These are phyloP conservation scores for Linum usitatissimum DNA, from an alignment of 345 rosid species.

Conservation along the genomic window DNA sequence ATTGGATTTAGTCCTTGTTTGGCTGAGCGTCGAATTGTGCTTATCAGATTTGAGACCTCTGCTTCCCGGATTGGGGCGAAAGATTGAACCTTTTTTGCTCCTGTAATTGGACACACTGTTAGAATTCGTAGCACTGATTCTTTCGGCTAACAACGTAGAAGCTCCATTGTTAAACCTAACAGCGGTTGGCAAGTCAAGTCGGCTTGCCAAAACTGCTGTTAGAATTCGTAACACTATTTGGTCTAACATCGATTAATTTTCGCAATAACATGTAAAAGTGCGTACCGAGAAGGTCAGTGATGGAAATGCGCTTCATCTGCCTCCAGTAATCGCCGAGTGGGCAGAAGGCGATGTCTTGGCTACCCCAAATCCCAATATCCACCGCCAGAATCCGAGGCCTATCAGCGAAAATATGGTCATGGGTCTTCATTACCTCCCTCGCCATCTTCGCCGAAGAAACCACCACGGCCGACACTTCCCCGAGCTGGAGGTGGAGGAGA, in stretches of 20 bases:
- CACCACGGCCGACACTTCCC: not conserved
- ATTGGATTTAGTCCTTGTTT: not conserved
- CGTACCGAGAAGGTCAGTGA: slow-evolving; percentile 1
- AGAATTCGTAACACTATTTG: too few species aligned
- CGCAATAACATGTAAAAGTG: too few species aligned
- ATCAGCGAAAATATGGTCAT: not conserved
- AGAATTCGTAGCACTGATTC: too few species aligned
- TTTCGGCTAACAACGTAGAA: too few species aligned
- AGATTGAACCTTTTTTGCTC: slow-evolving; percentile 7
- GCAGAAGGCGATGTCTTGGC: slow-evolving; percentile 9
- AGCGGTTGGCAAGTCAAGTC: too few species aligned
- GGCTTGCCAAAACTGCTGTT: too few species aligned
- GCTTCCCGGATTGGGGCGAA: slow-evolving; percentile 1
- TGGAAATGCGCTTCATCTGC: slow-evolving; percentile 8
- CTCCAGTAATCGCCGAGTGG: slow-evolving; percentile 15
- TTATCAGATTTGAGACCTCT: slow-evolving; percentile 8
- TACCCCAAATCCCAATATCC: not conserved
- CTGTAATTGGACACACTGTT: not conserved
- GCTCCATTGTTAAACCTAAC: too few species aligned
- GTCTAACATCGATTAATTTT: too few species aligned
- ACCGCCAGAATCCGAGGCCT: slow-evolving; percentile 4
- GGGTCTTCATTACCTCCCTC: slow-evolving; percentile 2
- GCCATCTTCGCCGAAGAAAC: slow-evolving; percentile 1
- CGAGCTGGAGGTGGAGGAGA: not conserved
- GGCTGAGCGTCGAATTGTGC: not conserved